Base-by-base conservation (phyloP, 257 asterid species). In the Plectranthus barbatus region DNA sequence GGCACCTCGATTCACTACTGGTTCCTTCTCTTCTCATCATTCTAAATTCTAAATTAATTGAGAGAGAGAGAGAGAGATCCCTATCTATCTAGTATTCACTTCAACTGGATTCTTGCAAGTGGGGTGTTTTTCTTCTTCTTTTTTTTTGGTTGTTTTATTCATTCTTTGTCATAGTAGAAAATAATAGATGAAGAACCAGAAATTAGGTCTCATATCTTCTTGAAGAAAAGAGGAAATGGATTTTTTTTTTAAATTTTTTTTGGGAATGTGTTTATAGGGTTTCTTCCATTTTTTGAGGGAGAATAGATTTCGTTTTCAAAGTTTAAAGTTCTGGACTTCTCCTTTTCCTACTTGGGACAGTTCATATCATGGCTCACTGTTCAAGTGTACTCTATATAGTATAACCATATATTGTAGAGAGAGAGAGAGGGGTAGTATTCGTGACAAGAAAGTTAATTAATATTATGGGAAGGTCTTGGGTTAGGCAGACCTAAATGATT, bases 1-100 rank as follows among this genome's bases (percentile, higher is more conserved):
- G 81, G 49, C 96, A 88, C 65, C 86, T 73, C 15, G 65, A 41
- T 36, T 76, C 65, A 24, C 74, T 68, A 29, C 62, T 34, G 24
- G 4, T 41, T 42, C 40, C 53, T 15, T 18, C 42, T 29, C 55
- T 11, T 6, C 14, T 29, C 12, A 4, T 46, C 19, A 5, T 11
- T n/a, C 48, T 1, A 2, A 13, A 33, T 1, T 13, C 7, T 17
- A 15, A 6, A 23, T 6, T 29, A 24, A 39, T 14, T 7, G 11
- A 29, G 9, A 24, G 42, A 8, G 0, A 1, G 7, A n/a, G n/a
- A n/a, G n/a, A n/a, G n/a, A n/a, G n/a, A n/a, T n/a, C n/a, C n/a
- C n/a, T n/a, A n/a, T n/a, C n/a, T n/a, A n/a, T n/a, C n/a, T n/a
- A n/a, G n/a, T 34, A 7, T 34, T 34, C 40, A 6, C 8, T 10